Evolutionary conservation across 1,284 basidiomycete species (phyloP), one percentile per base, ranked within the genome.

Genomic region (Ustilago lituana): DNA sequence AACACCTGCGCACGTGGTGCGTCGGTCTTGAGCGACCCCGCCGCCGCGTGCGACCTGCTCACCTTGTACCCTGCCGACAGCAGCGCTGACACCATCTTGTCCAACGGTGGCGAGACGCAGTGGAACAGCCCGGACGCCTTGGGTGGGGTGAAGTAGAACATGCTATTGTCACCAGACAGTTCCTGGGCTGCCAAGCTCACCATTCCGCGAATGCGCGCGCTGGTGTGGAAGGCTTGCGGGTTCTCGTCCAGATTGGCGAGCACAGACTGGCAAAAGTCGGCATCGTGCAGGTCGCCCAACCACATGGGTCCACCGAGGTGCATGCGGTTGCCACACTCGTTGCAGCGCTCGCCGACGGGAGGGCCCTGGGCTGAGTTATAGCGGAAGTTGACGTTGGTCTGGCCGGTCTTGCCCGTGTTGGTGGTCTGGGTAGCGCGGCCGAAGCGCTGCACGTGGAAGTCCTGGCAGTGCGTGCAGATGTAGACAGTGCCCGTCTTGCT

Each of bases 101-200:
- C 50, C 17, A 79, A 35, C 3, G 78, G 56, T 0, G 75, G 74
- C 1, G 58, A 73, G 22, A 68, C 52, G 48, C 89, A 91, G 74
- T 93, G 91, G 84, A 95, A 94, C 64, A 88, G 86, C 54, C 93
- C 89, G 0, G 92, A 87, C 3, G 97, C 83, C 78, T 88, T 90
- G 26, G 89, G 87, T 0, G 93, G 92, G 0, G 93, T 94, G 80
- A 98, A 98, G 84, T 93, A 98, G 84, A 98, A 97, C 0, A 90
- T 90, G 5, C 85, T 84, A 1, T 71, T 56, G 15, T 41, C 38
- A 5, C 52, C 51, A 12, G 87, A 84, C 10, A 95, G 84, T 47
- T 92, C 94, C 84, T 94, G 89, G 76, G 89, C 88, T 0, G 94
- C 94, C 0, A 95, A 86, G 4, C 89, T 90, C 43, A 98, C 85